Evolutionary conservation across 1,139 yeast genomes (phyloP), one percentile per base, ranked within the genome.

Genomic region (Yamadazyma blattariae): DNA sequence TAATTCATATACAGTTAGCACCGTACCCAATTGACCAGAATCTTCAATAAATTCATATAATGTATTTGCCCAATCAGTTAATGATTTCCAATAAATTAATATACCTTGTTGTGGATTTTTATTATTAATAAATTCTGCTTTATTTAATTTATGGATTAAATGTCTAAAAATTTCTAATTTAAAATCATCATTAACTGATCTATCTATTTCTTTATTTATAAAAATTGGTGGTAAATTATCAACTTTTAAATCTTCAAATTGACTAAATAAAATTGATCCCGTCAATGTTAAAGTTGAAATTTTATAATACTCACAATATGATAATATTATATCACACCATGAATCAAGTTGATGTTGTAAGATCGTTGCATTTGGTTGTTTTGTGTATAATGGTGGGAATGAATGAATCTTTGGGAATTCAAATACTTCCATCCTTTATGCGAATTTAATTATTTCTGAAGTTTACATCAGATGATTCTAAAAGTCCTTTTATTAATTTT

Each of bases 341-440:
- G 71, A 32, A 72, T 71, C 54, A 71, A 67, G 40, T 71, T 92
- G 98, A 16, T 88, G 81, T 25, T 74, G 71, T 63, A 85, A 75
- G 3, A 95, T 82, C 14, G 87, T 79, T 30, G 79, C 74, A 50
- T 92, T 92, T 25, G 94, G 89, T 58, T 92, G 98, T 40, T 79
- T 71, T 5, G 97, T 92, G 61, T 82, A 92, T 48, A 92, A 77
- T 0, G 98, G 98, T 7, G 97, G 97, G 58, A 88, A 92, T 28
- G 82, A 68, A 58, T 88, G 87, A 27, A 90, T 85, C 33, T 79
- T 68, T 7, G 96, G 96, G 50, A 79, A 82, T 36, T 56, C 46
- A 44, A 54, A 61, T 13, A 25, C 27, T 22, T 36, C 36, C 39
- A 36, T 32, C 16, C 15, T 30, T 29, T 9, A 9, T 21, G 26